Conservation (phyloP, 352 stramenopile species). For the Pythium volutum region DNA sequence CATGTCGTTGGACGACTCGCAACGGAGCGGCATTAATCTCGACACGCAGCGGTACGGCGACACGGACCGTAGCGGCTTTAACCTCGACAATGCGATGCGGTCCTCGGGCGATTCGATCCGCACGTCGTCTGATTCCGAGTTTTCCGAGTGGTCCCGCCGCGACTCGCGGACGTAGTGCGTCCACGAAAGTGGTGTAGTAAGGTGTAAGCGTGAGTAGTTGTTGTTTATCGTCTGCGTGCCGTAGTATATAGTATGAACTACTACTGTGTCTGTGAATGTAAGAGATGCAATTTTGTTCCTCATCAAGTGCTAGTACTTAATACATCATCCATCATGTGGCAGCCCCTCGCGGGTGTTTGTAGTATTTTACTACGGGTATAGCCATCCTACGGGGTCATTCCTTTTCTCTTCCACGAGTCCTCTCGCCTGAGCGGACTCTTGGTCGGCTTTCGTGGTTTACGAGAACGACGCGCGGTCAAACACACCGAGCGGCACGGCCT, state of each 20-base stretch:
- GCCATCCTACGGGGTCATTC: neutral
- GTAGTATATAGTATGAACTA: neutral
- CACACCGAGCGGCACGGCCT: constrained; percentile 72
- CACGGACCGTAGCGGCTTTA: too few relatives aligned
- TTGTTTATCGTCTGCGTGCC: neutral
- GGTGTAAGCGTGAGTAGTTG: too few relatives aligned
- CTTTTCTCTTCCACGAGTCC: constrained; percentile 1
- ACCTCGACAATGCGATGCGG: neutral
- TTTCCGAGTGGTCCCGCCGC: constrained; percentile 18
- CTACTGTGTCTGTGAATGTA: too few relatives aligned
- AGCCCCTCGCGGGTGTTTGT: too few relatives aligned
- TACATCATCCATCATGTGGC: too few relatives aligned
- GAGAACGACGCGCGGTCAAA: constrained; percentile 83
- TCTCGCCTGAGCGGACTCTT: constrained; percentile 1
- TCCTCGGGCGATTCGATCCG: constrained; percentile 10
- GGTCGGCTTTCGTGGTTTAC: constrained; percentile 34
- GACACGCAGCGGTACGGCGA: neutral
- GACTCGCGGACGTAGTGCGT: constrained; percentile 10
- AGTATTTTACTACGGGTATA: neutral
- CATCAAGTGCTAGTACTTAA: too few relatives aligned
- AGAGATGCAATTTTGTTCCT: too few relatives aligned
- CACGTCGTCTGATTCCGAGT: constrained; percentile 11
- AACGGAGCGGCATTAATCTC: neutral
- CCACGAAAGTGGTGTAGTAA: too few relatives aligned
- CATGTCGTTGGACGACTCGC: constrained; percentile 14